These are phyloP conservation scores for Alternaria sp. DNA, from an alignment of 2,329 filamentous ascomycete genomes.

Conservation along the genomic window DNA sequence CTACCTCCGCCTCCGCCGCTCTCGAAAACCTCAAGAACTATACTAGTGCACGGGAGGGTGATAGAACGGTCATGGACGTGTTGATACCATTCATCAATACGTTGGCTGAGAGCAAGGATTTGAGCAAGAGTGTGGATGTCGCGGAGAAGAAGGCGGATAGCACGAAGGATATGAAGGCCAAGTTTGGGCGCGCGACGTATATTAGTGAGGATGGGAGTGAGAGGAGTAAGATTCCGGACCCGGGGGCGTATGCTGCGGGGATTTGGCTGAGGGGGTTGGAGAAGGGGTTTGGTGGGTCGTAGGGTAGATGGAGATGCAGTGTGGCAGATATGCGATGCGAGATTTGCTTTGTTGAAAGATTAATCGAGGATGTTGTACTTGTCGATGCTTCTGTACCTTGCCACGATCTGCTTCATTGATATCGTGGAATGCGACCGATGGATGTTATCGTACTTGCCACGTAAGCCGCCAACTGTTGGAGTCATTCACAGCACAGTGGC, in stretches of 20 bases:
- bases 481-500: neutral
- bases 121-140: constrained; percentile 74
- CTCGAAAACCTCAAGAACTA: constrained; percentile 64
- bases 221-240: constrained; percentile 63
- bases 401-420: too few relatives aligned
- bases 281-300: constrained; percentile 24
- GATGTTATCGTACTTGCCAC: too few relatives aligned
- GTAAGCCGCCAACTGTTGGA: neutral
- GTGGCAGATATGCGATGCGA: fast-evolving
- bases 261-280: constrained; percentile 75
- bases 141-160: constrained; percentile 76
- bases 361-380: too few relatives aligned
- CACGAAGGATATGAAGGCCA: constrained; percentile 90
- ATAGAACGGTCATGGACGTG: constrained; percentile 89
- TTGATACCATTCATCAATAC: constrained; percentile 83
- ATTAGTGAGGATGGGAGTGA: constrained; percentile 70
- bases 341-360: too few relatives aligned
- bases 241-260: constrained; percentile 76
- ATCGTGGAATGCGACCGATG: neutral
- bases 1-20: constrained; percentile 52
- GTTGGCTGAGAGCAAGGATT: constrained; percentile 67
- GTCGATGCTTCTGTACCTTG: too few relatives aligned
- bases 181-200: constrained; percentile 81
- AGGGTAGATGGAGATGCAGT: neutral
- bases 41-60: constrained; percentile 85